Evolutionary conservation across 352 stramenopile species (phyloP).

Genomic region (Nothophytophthora sp.): DNA sequence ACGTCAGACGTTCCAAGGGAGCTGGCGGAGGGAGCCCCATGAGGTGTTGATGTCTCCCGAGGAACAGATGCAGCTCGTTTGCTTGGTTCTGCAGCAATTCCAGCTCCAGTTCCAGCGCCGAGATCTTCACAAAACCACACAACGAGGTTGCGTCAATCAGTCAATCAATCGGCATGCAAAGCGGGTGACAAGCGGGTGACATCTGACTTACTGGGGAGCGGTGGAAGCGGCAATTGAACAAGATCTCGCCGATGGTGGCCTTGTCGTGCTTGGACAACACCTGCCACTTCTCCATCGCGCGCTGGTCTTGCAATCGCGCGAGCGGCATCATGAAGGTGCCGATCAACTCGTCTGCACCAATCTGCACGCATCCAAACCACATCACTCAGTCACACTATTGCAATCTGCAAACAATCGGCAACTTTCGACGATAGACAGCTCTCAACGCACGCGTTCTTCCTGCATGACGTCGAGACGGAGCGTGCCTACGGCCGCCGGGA

Average conservation of each 20-base stretch:
- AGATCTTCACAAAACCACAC: constrained; percentile 35
- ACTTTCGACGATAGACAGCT: too few species aligned
- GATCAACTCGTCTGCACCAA: constrained; percentile 46
- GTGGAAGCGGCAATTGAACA: constrained; percentile 50
- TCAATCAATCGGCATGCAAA: not conserved
- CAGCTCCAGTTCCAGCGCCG: constrained; percentile 47
- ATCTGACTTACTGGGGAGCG: constrained; percentile 39
- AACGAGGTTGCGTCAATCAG: too few species aligned
- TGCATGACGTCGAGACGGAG: constrained; percentile 61
- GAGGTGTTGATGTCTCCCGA: constrained; percentile 47
- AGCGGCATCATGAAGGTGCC: constrained; percentile 43
- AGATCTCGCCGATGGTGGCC: constrained; percentile 28
- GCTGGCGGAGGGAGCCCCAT: constrained; percentile 6
- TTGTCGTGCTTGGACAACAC: constrained; percentile 37
- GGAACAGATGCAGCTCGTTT: constrained; percentile 56
- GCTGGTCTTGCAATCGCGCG: constrained; percentile 49
- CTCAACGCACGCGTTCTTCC: constrained; percentile 37
- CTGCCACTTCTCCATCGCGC: constrained; percentile 48
- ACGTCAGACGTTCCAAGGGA: not conserved
- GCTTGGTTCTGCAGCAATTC: constrained; percentile 66
- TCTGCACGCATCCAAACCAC: constrained; percentile 8
- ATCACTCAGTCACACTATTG: not conserved
- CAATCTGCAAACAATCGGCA: too few species aligned
- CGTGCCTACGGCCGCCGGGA: constrained; percentile 41
- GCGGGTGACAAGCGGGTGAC: not conserved